A percentile compares a stretch with the other conserved stretches of the same genome.
Evolutionary conservation across 1,284 basidiomycete species (phyloP).

Genomic region (Puccinia horiana): DNA sequence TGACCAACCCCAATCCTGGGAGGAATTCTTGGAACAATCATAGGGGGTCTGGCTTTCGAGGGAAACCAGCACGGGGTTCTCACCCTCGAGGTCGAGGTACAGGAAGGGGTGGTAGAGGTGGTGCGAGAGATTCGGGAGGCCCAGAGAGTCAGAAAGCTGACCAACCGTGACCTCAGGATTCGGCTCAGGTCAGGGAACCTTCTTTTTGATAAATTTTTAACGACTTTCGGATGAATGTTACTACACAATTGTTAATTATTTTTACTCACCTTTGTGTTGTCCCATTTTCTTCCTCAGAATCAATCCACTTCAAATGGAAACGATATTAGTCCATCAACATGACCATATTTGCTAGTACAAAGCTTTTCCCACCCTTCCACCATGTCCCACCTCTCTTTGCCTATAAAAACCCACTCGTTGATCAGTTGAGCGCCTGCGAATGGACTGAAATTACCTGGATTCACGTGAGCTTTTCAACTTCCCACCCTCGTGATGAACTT

Average conservation of each 20-base stretch:
- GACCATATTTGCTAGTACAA: background rate
- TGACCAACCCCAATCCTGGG: constrained; percentile 37
- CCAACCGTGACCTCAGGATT: background rate
- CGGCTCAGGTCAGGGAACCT: background rate
- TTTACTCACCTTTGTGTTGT: background rate
- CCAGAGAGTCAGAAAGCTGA: constrained; percentile 15
- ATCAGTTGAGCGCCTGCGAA: background rate
- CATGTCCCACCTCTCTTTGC: background rate
- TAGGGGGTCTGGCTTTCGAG: constrained; percentile 18
- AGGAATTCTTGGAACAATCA: constrained; percentile 15
- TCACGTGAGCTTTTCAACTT: background rate
- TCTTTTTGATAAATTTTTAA: background rate
- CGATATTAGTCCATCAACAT: constrained; percentile 1
- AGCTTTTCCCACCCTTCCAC: background rate
- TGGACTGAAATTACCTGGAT: constrained; percentile 15
- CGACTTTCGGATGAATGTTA: too few species aligned
- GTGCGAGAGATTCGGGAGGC: background rate
- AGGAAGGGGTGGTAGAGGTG: constrained; percentile 31
- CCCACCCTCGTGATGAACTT: background rate
- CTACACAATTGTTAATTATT: background rate
- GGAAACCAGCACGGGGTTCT: constrained; percentile 1
- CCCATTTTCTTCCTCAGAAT: background rate
- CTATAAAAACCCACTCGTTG: constrained; percentile 1
- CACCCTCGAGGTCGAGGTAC: constrained; percentile 26
- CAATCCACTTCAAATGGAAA: background rate